A percentile compares a stretch with the other conserved stretches of the same genome.
These are phyloP conservation scores for Saitozyma podzolica DNA, from an alignment of 768 basidiomycete species.

Conservation along the genomic window DNA sequence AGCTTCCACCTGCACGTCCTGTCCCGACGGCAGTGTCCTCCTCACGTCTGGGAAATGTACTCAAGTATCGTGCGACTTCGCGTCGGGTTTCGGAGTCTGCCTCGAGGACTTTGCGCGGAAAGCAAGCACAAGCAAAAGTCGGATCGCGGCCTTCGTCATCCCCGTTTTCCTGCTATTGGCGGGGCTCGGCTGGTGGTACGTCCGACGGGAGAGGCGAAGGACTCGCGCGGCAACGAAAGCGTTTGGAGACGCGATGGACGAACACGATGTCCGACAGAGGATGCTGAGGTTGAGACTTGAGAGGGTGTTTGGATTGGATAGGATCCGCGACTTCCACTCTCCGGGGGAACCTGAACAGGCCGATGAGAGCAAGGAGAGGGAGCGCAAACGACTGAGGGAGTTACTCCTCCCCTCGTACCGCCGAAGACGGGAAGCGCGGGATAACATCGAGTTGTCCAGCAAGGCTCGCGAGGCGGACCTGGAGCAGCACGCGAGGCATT, in stretches of 20 bases:
- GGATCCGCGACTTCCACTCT: constrained; percentile 6
- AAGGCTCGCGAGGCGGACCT: not conserved
- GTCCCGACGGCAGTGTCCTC: constrained; percentile 35
- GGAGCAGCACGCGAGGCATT: constrained; percentile 3
- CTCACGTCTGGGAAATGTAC: constrained; percentile 36
- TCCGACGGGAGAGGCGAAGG: constrained; percentile 28
- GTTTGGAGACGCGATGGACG: constrained; percentile 39
- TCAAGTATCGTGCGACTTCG: constrained; percentile 23
- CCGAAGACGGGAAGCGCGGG: not conserved
- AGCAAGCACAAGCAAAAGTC: constrained; percentile 1
- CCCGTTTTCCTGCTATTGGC: constrained; percentile 14
- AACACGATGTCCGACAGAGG: constrained; percentile 18
- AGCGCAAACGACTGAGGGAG: constrained; percentile 12
- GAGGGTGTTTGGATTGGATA: constrained; percentile 27
- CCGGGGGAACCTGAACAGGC: not conserved
- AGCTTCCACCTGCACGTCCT: constrained; percentile 32
- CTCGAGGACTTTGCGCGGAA: constrained; percentile 25
- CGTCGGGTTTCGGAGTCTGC: constrained; percentile 29
- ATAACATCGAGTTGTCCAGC: not conserved
- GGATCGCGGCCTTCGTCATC: constrained; percentile 27
- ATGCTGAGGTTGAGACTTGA: constrained; percentile 21
- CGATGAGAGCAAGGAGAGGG: constrained; percentile 8
- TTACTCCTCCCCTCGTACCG: constrained; percentile 12
- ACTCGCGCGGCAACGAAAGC: constrained; percentile 30
- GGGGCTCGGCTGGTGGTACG: constrained; percentile 27